phyloP scores from a whole-genome alignment of 176 grass and related monocot genomes.

The Avena insularis region DNA sequence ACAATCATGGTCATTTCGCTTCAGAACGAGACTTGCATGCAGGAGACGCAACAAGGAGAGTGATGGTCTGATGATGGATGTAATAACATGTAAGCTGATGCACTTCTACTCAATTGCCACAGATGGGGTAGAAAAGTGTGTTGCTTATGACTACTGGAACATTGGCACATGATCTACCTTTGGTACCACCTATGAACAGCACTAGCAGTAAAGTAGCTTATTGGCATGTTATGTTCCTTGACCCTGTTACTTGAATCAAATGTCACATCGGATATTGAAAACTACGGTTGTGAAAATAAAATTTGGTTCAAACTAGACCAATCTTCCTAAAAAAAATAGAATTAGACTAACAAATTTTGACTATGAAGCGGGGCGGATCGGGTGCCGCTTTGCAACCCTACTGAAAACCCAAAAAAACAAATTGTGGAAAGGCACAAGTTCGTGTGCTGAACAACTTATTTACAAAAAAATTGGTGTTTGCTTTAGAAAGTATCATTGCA shows the following conservation, averaged over 20 bases:
- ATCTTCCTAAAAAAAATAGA: too few relatives aligned
- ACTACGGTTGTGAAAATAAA: not conserved
- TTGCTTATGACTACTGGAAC: not conserved
- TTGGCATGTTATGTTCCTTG: not conserved
- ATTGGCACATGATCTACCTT: constrained; percentile 24
- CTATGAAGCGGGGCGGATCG: too few relatives aligned
- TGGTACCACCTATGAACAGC: constrained; percentile 9
- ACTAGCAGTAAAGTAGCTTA: not conserved
- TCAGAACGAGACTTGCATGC: not conserved
- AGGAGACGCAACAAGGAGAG: constrained; percentile 16
- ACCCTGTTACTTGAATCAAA: not conserved
- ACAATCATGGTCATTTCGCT: constrained; percentile 34
- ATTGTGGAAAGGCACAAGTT: not conserved
- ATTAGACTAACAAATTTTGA: too few relatives aligned
- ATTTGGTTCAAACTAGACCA: too few relatives aligned
- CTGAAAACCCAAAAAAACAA: not conserved
- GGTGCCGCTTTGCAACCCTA: too few relatives aligned
- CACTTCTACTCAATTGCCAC: constrained; percentile 18
- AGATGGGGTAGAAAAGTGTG: constrained; percentile 1
- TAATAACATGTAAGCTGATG: constrained; percentile 22
- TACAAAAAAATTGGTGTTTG: not conserved
- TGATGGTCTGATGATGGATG: constrained; percentile 2
- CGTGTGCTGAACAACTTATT: not conserved
- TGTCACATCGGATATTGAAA: not conserved
- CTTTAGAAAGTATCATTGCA: not conserved